Evolutionary conservation across 2,329 filamentous ascomycete species (phyloP).

Genomic region (Colletotrichum zoysiae): DNA sequence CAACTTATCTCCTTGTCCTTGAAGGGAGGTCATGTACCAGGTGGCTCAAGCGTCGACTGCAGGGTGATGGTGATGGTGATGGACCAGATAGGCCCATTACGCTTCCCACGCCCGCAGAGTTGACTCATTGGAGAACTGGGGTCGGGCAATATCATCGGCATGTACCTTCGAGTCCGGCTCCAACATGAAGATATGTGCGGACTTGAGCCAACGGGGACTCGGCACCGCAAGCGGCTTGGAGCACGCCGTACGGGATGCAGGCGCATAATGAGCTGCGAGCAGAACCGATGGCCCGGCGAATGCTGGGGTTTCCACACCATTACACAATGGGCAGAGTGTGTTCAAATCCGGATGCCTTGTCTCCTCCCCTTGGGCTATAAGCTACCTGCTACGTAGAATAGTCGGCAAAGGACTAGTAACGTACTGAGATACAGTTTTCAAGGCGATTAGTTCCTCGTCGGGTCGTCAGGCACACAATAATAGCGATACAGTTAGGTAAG

Average conservation of each 20-base stretch:
- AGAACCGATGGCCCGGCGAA: not conserved
- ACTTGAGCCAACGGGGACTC: conserved; percentile 3
- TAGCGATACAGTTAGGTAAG: too few relatives aligned
- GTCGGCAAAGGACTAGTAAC: not conserved
- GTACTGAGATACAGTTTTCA: too few relatives aligned
- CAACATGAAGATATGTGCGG: not conserved
- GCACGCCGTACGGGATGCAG: conserved; percentile 10
- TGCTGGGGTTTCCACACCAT: not conserved
- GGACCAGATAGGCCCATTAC: not conserved
- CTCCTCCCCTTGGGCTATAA: too few relatives aligned
- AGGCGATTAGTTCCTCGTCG: too few relatives aligned
- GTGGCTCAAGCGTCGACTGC: not conserved
- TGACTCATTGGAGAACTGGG: conserved; percentile 19
- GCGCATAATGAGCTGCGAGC: not conserved
- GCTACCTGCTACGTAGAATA: not conserved
- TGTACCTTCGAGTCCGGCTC: conserved; percentile 13
- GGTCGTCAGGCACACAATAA: too few relatives aligned
- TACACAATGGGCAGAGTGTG: not conserved
- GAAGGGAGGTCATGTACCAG: not conserved
- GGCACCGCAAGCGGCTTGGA: conserved; percentile 12
- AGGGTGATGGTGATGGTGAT: not conserved
- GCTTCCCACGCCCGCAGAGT: not conserved
- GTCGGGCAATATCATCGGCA: not conserved
- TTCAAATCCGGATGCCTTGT: too few relatives aligned
- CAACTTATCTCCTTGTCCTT: not conserved